phyloP scores from a whole-genome alignment of 257 asterid genomes.

The Coffea eugenioides region DNA sequence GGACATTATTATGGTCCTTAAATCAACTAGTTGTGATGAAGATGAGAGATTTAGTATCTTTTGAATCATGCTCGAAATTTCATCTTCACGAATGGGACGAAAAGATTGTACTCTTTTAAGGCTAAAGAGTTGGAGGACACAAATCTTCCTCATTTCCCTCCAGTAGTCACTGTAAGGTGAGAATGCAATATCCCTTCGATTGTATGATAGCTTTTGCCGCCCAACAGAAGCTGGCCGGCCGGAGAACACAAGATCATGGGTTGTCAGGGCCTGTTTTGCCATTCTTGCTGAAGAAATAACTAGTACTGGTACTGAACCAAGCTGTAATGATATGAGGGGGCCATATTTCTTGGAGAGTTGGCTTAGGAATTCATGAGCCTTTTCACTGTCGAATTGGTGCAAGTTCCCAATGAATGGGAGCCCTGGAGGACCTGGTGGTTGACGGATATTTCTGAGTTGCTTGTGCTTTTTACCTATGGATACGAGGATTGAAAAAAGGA shows the following conservation, averaged over 20 bases:
- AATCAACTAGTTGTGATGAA: neutral
- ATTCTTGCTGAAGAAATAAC: neutral
- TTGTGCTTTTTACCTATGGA: too few species aligned
- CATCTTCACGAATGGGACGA: neutral
- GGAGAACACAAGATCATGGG: neutral
- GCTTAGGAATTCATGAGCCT: neutral
- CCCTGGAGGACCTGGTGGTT: conserved; percentile 10
- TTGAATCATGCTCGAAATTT: neutral
- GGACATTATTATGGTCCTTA: neutral
- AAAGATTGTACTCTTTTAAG: neutral
- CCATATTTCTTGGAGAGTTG: conserved; percentile 6
- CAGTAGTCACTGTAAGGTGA: conserved; percentile 9
- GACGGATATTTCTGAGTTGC: neutral
- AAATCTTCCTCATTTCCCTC: conserved; percentile 11
- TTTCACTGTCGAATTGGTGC: conserved; percentile 2
- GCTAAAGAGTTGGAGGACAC: conserved; percentile 21
- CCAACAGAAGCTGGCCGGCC: neutral
- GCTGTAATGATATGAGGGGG: neutral
- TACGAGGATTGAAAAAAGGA: too few species aligned
- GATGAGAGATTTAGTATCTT: neutral
- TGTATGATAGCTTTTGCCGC: neutral
- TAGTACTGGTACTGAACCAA: neutral
- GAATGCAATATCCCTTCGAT: neutral
- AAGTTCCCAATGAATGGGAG: conserved; percentile 11
- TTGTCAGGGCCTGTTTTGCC: conserved; percentile 10